These are phyloP conservation scores for Saksenaea vasiformis DNA, from an alignment of 371 early-diverging fungal species.

Conservation along the genomic window DNA sequence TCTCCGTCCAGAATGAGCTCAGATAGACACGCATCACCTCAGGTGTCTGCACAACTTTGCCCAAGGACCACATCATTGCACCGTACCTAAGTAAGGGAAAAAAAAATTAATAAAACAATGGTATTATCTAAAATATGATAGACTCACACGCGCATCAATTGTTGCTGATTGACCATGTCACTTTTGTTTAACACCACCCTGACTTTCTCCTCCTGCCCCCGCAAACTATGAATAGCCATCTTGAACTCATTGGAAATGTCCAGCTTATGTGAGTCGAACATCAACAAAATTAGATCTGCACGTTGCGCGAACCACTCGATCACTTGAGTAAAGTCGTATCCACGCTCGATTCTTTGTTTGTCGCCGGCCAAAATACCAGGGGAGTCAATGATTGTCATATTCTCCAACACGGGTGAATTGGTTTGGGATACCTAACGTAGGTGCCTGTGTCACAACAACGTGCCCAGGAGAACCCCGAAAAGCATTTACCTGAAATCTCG, in stretches of 20 bases:
- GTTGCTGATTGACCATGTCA: slow-evolving; percentile 84
- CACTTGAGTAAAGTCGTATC: slow-evolving; percentile 83
- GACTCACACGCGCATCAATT: slow-evolving; percentile 86
- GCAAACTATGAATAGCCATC: slow-evolving; percentile 73
- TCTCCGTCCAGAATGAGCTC: slow-evolving; percentile 80
- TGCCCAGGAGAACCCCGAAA: background rate
- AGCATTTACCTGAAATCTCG: slow-evolving; percentile 72
- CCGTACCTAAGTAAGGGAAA: slow-evolving; percentile 62
- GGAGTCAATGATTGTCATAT: slow-evolving; percentile 85
- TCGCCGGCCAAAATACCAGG: slow-evolving; percentile 89
- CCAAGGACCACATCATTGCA: slow-evolving; percentile 94
- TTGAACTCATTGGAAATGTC: slow-evolving; percentile 93
- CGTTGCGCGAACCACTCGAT: slow-evolving; percentile 89
- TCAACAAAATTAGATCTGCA: slow-evolving; percentile 80
- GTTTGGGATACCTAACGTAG: slow-evolving; percentile 67
- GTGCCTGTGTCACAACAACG: background rate
- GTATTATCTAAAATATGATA: background rate
- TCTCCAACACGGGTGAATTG: slow-evolving; percentile 71
- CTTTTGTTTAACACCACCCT: slow-evolving; percentile 87
- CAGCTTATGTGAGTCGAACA: slow-evolving; percentile 89
- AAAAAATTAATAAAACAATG: background rate
- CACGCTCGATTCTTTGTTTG: slow-evolving; percentile 79
- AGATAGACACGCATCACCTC: slow-evolving; percentile 89
- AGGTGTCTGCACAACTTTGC: slow-evolving; percentile 86
- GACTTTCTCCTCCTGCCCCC: slow-evolving; percentile 86